These are phyloP conservation scores for Passalora sequoiae DNA, from an alignment of 2,329 filamentous ascomycete genomes.

Conservation along the genomic window DNA sequence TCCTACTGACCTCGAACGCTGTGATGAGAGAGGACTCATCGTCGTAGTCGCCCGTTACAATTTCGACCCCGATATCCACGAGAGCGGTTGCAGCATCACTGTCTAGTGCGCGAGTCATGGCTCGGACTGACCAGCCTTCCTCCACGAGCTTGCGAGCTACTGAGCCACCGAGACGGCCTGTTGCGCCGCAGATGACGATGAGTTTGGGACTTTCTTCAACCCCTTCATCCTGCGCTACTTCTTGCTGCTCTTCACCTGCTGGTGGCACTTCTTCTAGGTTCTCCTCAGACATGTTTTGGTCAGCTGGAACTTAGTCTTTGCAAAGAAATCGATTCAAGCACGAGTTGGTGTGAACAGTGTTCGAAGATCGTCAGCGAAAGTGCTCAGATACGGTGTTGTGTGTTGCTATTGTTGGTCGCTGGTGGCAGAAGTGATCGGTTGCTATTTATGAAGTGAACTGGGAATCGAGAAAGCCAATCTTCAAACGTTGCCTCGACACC, in stretches of 20 bases:
- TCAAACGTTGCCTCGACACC: too few relatives aligned
- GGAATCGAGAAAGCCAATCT: too few relatives aligned
- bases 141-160: not conserved
- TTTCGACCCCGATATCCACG: not conserved
- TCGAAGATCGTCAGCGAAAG: too few relatives aligned
- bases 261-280: not conserved
- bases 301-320: too few relatives aligned
- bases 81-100: not conserved
- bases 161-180: not conserved
- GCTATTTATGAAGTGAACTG: too few relatives aligned
- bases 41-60: not conserved
- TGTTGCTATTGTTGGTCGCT: too few relatives aligned
- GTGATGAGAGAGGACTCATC: not conserved
- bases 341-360: too few relatives aligned
- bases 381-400: too few relatives aligned
- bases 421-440: too few relatives aligned
- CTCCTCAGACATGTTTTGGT: not conserved
- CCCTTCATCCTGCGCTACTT: not conserved
- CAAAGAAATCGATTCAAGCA: too few relatives aligned
- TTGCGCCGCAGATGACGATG: not conserved
- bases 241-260: not conserved
- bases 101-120: not conserved
- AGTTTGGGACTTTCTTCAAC: not conserved
- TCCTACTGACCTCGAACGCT: not conserved
- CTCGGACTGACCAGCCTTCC: not conserved